Evolutionary conservation across 2,329 filamentous ascomycete species (phyloP).

Genomic region (Fonsecaea pugnacius): DNA sequence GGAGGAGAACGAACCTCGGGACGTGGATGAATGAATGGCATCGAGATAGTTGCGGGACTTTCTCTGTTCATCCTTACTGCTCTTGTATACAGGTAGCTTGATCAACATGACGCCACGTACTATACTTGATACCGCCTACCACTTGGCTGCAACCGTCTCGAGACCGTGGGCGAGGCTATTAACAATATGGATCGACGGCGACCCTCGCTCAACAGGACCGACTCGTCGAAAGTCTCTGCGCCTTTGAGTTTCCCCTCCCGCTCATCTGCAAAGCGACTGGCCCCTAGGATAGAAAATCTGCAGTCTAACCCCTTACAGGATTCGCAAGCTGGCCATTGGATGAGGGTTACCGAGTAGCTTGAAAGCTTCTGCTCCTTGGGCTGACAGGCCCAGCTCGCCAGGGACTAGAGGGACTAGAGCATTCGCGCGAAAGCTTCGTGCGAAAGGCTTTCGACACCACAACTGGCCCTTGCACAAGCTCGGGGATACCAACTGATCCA

Average conservation of each 20-base stretch:
- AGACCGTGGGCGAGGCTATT: not conserved
- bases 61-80: not conserved
- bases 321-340: not conserved
- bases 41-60: not conserved
- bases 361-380: not conserved
- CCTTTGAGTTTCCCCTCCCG: not conserved
- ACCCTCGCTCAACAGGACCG: not conserved
- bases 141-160: not conserved
- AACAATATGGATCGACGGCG: not conserved
- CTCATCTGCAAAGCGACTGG: not conserved
- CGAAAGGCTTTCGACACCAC: slow-evolving; percentile 3
- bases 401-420: not conserved
- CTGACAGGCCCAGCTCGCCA: slow-evolving; percentile 47
- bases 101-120: not conserved
- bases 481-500: not conserved
- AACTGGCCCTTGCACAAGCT: not conserved
- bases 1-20: slow-evolving; percentile 40
- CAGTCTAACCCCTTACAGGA: not conserved
- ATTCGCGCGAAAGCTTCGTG: slow-evolving; percentile 4
- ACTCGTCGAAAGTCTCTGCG: not conserved
- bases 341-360: not conserved
- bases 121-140: not conserved
- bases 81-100: not conserved
- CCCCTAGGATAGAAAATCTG: not conserved
- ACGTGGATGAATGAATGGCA: slow-evolving; percentile 28